Conservation (phyloP, 352 stramenopile genomes). For the Nothophytophthora sp. region DNA sequence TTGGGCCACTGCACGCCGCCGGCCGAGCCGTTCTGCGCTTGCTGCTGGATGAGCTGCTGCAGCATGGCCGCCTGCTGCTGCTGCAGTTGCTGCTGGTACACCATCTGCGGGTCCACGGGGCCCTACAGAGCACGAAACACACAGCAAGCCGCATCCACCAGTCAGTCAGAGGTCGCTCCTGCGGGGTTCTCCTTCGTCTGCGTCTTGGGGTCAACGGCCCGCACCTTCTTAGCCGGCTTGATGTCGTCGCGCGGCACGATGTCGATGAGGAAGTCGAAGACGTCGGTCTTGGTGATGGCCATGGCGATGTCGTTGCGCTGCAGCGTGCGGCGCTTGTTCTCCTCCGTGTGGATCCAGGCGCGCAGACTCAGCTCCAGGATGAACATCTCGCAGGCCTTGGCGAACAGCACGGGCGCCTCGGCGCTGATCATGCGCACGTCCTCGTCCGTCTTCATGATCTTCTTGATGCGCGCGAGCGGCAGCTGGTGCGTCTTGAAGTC, state of each 20-base stretch:
- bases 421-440: constrained; percentile 94
- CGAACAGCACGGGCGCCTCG: constrained; percentile 92
- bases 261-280: constrained; percentile 93
- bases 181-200: not conserved
- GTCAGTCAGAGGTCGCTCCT: not conserved
- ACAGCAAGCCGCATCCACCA: not conserved
- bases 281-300: constrained; percentile 91
- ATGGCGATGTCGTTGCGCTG: constrained; percentile 91
- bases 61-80: constrained; percentile 89
- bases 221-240: constrained; percentile 86
- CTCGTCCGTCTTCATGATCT: constrained; percentile 96
- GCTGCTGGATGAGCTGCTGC: constrained; percentile 85
- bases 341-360: constrained; percentile 90
- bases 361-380: constrained; percentile 91
- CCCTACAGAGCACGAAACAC: constrained; percentile 30
- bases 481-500: constrained; percentile 92
- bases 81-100: constrained; percentile 89
- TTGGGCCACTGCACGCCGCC: constrained; percentile 68
- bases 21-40: constrained; percentile 60
- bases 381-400: constrained; percentile 96
- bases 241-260: constrained; percentile 90
- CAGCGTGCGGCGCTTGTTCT: constrained; percentile 93
- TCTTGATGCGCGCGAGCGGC: constrained; percentile 93
- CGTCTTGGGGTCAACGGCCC: too few species aligned
- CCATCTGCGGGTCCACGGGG: constrained; percentile 63